Percentiles rank a stretch among this genome's conserved stretches.
phyloP scores from a whole-genome alignment of 495 filamentous ascomycete genomes.

The Neurospora sp. region DNA sequence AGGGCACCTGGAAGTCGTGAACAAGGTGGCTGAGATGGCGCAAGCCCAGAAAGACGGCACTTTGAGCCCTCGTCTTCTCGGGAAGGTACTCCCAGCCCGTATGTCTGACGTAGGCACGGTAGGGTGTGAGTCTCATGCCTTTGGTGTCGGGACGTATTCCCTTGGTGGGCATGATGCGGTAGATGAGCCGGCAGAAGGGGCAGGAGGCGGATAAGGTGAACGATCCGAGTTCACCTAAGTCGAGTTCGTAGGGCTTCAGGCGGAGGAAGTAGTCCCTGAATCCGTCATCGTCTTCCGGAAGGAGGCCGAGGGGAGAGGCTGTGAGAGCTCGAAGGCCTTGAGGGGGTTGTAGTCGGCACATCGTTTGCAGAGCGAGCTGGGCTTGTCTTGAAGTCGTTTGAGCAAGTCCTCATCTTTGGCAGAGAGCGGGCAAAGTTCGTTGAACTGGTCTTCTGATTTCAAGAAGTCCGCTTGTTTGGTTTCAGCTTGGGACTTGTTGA shows the following conservation, averaged over 20 bases:
- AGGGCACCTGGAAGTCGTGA: neutral
- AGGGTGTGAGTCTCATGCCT: constrained; percentile 1
- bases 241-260: neutral
- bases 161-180: constrained; percentile 6
- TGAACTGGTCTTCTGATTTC: neutral
- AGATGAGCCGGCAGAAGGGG: constrained; percentile 15
- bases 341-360: constrained; percentile 6
- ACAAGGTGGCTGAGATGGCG: neutral
- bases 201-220: constrained; percentile 2
- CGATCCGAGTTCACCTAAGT: constrained; percentile 4
- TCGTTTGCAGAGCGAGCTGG: constrained; percentile 7
- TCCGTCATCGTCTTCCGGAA: neutral
- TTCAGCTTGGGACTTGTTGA: neutral
- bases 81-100: constrained; percentile 4
- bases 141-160: neutral
- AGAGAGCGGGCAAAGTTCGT: neutral
- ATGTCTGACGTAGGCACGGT: constrained; percentile 3
- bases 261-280: neutral
- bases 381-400: neutral
- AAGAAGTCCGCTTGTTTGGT: neutral
- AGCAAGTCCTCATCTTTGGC: neutral
- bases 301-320: neutral
- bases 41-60: constrained; percentile 1
- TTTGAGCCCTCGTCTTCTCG: neutral
- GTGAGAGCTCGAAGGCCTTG: neutral